Evolutionary conservation across 1,139 yeast species (phyloP).

Genomic region (Suhomyces taliae): DNA sequence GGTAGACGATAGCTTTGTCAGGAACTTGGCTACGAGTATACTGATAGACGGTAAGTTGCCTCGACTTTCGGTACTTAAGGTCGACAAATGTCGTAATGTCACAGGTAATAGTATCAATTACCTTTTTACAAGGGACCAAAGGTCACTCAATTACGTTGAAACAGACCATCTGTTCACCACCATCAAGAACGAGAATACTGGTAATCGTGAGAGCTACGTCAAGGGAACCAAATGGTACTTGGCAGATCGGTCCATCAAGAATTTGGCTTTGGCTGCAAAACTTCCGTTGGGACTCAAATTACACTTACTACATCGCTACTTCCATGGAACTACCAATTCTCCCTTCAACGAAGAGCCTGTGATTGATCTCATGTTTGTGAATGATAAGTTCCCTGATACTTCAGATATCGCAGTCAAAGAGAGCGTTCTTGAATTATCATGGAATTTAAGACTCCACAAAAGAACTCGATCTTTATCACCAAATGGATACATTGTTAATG

Average conservation of each 20-base stretch:
- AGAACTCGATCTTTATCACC: constrained; percentile 1
- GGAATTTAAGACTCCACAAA: constrained; percentile 11
- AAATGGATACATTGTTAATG: constrained; percentile 10
- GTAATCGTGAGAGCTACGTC: constrained; percentile 14
- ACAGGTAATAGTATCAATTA: constrained; percentile 20
- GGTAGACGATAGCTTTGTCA: constrained; percentile 34
- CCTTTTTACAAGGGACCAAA: constrained; percentile 16
- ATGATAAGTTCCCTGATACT: constrained; percentile 1
- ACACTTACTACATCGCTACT: constrained; percentile 15
- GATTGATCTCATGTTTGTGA: constrained; percentile 25
- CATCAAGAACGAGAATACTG: neutral
- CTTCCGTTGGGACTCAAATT: constrained; percentile 32
- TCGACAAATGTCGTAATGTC: constrained; percentile 28
- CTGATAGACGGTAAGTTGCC: constrained; percentile 23
- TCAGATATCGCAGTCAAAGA: constrained; percentile 3
- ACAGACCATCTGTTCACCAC: constrained; percentile 17
- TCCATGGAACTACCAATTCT: neutral
- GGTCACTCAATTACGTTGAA: constrained; percentile 28
- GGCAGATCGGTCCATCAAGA: constrained; percentile 9
- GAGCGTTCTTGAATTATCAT: constrained; percentile 5
- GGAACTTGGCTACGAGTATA: constrained; percentile 26
- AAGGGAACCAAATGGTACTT: constrained; percentile 26
- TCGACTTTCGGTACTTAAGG: constrained; percentile 24
- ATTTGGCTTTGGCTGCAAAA: constrained; percentile 15
- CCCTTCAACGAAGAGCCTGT: constrained; percentile 5